Conservation (phyloP, 208 protist species). For the Herpetomonas samuelpessoai region DNA sequence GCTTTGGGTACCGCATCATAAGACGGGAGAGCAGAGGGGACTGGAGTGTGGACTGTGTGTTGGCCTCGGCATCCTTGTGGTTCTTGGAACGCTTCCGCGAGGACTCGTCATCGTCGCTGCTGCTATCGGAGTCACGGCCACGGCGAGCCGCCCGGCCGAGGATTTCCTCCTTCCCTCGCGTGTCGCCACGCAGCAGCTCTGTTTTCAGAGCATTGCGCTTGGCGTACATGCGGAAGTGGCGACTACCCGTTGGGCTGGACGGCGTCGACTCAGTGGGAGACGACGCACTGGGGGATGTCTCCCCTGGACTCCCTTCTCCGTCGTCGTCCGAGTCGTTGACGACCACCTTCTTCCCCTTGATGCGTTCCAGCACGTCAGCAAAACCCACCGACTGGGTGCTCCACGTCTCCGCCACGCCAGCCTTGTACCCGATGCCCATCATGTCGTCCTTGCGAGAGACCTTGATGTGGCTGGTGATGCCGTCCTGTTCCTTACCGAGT, state of each 20-base stretch:
- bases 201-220: constrained; percentile 86
- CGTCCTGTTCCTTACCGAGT: constrained; percentile 85
- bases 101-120: constrained; percentile 5
- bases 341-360: constrained; percentile 34
- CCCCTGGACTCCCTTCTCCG: constrained; percentile 8
- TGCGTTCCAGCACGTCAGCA: constrained; percentile 77
- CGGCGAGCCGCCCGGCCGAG: constrained; percentile 42
- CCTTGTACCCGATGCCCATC: constrained; percentile 85
- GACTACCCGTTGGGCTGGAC: constrained; percentile 34
- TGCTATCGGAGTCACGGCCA: constrained; percentile 2
- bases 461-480: constrained; percentile 82
- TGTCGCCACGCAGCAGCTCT: constrained; percentile 55
- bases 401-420: constrained; percentile 79
- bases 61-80: not conserved
- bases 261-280: constrained; percentile 13
- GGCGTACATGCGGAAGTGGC: constrained; percentile 78
- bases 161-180: constrained; percentile 46
- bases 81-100: no score
- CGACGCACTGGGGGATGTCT: constrained; percentile 12
- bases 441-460: constrained; percentile 84
- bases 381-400: constrained; percentile 86
- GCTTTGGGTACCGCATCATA: constrained; percentile 58
- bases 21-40: constrained; percentile 68
- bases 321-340: constrained; percentile 29
- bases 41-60: constrained; percentile 32